Conservation (phyloP, 2,329 filamentous ascomycete species). For the Clarireedia paspali region DNA sequence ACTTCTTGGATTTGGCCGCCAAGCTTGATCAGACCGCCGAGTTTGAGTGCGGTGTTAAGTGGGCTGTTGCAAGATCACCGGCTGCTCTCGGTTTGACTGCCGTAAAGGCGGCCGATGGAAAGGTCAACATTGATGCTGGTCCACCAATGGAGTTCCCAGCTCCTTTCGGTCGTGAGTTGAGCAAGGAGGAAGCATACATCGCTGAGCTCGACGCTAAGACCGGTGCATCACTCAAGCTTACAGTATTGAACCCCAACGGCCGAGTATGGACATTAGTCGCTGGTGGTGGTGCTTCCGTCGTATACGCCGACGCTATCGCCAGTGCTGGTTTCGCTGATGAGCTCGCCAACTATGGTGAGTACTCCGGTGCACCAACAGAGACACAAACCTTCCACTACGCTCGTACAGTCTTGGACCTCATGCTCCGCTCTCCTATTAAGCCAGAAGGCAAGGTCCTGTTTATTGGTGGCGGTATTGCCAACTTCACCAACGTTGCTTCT, state of each 20-base stretch:
- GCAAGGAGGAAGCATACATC: constrained; percentile 99
- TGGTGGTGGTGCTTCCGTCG: constrained; percentile 98
- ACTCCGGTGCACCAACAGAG: constrained; percentile 97
- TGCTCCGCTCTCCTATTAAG: constrained; percentile 81
- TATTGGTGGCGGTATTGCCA: constrained; percentile 99
- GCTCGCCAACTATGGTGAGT: constrained; percentile 99
- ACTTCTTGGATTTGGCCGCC: constrained; percentile 97
- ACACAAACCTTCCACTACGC: constrained; percentile 99
- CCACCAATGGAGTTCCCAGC: constrained; percentile 99
- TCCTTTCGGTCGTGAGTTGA: constrained; percentile 95
- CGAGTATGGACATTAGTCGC: constrained; percentile 98
- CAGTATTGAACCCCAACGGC: constrained; percentile 83
- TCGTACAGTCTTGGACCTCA: constrained; percentile 90
- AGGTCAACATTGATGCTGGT: constrained; percentile 90
- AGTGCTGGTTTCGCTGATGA: constrained; percentile 91
- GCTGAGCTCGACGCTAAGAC: constrained; percentile 98
- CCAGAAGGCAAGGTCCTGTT: constrained; percentile 97
- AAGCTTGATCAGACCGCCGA: constrained; percentile 99
- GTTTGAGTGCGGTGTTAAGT: constrained; percentile 98
- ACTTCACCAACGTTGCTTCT: constrained; percentile 99
- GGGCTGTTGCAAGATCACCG: constrained; percentile 90
- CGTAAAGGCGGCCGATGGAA: constrained; percentile 54
- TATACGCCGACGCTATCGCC: constrained; percentile 98
- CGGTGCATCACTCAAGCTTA: constrained; percentile 96
- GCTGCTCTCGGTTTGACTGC: constrained; percentile 77